A percentile compares a stretch with the other conserved stretches of the same genome.
These are phyloP conservation scores for Aleurites moluccanus DNA, from an alignment of 441 rosid genomes.

Conservation along the genomic window DNA sequence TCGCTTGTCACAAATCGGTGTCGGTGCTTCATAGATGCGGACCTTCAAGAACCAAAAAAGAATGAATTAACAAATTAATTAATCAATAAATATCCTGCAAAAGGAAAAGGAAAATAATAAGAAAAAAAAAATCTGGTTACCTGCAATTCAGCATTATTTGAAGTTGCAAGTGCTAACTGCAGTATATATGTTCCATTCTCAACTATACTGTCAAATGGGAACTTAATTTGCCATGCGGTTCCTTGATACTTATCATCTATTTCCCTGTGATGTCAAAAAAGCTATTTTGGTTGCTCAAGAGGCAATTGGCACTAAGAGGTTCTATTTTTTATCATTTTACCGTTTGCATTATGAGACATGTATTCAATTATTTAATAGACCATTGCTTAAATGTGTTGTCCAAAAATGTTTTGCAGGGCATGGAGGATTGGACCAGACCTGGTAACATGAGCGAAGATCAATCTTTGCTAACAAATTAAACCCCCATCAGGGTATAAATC, in stretches of 20 bases:
- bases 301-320: not conserved
- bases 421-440: slow-evolving; percentile 33
- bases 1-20: no score
- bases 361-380: no score
- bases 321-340: not conserved
- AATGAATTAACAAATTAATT: not conserved
- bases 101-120: not conserved
- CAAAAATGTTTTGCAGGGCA: not conserved
- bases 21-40: no score
- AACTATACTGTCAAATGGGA: slow-evolving; percentile 40
- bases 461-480: slow-evolving; percentile 46
- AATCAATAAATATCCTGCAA: slow-evolving; percentile 35
- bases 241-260: slow-evolving; percentile 41
- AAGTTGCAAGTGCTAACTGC: slow-evolving; percentile 70
- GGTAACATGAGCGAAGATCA: slow-evolving; percentile 62
- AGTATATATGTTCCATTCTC: slow-evolving; percentile 48
- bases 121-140: slow-evolving; percentile 23
- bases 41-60: slow-evolving; percentile 34
- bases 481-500: slow-evolving; percentile 51
- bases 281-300: not conserved
- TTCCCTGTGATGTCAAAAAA: slow-evolving; percentile 36
- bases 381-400: not conserved
- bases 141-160: slow-evolving; percentile 64
- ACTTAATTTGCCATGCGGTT: slow-evolving; percentile 80
- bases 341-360: no score